Base-by-base conservation (phyloP, 257 asterid species). In the Solanum verrucosum region DNA sequence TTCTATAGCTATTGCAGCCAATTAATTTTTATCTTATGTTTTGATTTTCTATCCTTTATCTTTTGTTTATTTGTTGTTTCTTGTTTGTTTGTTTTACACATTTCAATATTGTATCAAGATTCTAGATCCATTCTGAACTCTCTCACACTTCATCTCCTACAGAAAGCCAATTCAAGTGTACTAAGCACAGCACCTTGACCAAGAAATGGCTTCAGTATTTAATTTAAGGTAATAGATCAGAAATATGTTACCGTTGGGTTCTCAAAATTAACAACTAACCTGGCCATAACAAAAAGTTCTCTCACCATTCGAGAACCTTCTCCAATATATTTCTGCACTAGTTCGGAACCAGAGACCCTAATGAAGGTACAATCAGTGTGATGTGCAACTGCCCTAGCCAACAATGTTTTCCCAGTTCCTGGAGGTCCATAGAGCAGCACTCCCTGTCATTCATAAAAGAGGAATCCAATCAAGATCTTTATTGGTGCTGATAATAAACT, bases 221-320 rank as follows among this genome's bases (percentile, higher is more conserved):
- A 79, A 9, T 46, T 79, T 79, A 1, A 79, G 85, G 38, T 46
- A 3, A 79, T 15, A 44, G 40, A 44, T 27, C 38, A 79, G 40
- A 44, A 44, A 46, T 15, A 15, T 15, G 11, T 15, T 0, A 29
- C 38, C 0, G 4, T 34, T 4, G 81, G 46, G 7, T 73, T 33
- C 81, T 73, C 81, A 73, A 71, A 67, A 7, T 29, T 37, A 42
- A 81, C n/a, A 86, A 81, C 94, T 59, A 83, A 94, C 99, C 99
- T 94, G 90, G 98, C 98, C 99, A 96, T 96, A 42, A 96, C 99
- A 89, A 96, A 96, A 88, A 96, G 98, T 68, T 96, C 99, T 91
- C 99, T 93, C 90, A 96, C 97, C 99, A 96, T 96, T 86, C 98
- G 93, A 86, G 99, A 96, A 75, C 98, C 98, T 92, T 94, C 96